Evolutionary conservation across 768 basidiomycete species (phyloP).

Genomic region (Gyrodon lividus): DNA sequence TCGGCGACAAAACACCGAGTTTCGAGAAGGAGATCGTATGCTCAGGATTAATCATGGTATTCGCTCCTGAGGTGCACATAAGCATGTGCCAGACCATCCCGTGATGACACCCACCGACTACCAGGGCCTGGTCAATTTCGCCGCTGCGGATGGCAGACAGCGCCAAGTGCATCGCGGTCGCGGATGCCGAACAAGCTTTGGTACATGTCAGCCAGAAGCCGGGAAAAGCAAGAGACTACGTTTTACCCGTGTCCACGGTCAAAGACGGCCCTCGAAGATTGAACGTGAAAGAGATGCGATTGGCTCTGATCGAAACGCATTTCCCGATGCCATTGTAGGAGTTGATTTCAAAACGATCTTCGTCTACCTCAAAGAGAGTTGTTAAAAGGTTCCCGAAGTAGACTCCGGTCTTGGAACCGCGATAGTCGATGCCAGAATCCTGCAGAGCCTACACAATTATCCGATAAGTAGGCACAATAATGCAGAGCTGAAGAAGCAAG

Average conservation of each 20-base stretch:
- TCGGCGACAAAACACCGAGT: constrained; percentile 30
- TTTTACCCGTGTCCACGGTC: constrained; percentile 31
- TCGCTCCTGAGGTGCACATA: constrained; percentile 1
- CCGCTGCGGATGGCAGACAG: constrained; percentile 37
- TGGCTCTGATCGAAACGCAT: constrained; percentile 12
- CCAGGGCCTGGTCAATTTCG: constrained; percentile 44
- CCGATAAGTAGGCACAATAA: neutral
- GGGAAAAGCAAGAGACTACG: too few relatives aligned
- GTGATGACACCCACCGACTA: constrained; percentile 24
- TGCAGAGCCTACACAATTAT: constrained; percentile 26
- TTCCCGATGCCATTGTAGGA: constrained; percentile 13
- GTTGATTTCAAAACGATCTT: constrained; percentile 14
- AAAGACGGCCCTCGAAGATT: constrained; percentile 42
- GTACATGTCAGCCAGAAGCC: too few relatives aligned
- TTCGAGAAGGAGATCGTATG: constrained; percentile 7
- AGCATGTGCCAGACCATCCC: neutral
- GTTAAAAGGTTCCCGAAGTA: constrained; percentile 27
- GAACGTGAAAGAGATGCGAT: constrained; percentile 21
- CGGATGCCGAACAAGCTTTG: constrained; percentile 42
- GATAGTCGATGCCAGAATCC: constrained; percentile 43
- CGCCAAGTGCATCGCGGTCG: constrained; percentile 42
- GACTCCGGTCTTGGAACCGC: constrained; percentile 37
- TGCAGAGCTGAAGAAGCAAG: neutral
- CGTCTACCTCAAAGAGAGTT: constrained; percentile 11
- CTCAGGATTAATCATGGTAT: constrained; percentile 15